Evolutionary conservation across 2,329 filamentous ascomycete genomes (phyloP), one percentile per base, ranked within the genome.

Genomic region (Penicillium sp.): DNA sequence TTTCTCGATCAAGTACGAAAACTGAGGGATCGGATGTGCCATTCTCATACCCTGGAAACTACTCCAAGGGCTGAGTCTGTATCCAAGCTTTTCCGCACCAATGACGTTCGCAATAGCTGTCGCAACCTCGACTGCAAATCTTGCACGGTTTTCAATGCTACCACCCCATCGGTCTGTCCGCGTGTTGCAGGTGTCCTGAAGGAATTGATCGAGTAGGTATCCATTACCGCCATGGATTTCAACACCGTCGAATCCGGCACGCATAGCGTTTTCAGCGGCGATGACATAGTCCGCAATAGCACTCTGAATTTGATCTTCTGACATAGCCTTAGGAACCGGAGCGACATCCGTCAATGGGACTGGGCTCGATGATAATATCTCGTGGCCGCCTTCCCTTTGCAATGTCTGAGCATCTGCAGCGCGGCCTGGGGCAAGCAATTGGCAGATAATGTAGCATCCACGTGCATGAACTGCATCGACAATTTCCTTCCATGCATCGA

Each of bases 21-120:
- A 89, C 51, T 88, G 85, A 0, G 84, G 81, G 4, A 83, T 64
- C 0, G 84, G 84, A 44, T 88, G 77, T 0, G 69, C 57, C 82
- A 86, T 86, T 24, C 74, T 72, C 83, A 88, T 70, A 18, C 55
- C 68, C 39, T 72, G 65, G 52, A 66, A 72, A 0, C 45, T 41
- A 21, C 58, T 62, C 46, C 45, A 81, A 16, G 56, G 70, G 11
- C 74, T 75, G 11, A 83, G 55, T 0, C 78, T 70, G 14, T 78
- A 72, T 5, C 68, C 75, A 11, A 77, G 48, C 7, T 70, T 73
- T 0, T 78, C 71, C 2, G 70, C 58, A 0, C 80, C 79, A 1
- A 81, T 65, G 0, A 72, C 72, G 14, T 67, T 59, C 1, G 70
- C 67, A 3, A 81, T 58, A 47, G 73, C 63, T 40, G 72, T 67